Conservation (phyloP, 1,284 basidiomycete species). For the Neotropicomus parvogracilis region DNA sequence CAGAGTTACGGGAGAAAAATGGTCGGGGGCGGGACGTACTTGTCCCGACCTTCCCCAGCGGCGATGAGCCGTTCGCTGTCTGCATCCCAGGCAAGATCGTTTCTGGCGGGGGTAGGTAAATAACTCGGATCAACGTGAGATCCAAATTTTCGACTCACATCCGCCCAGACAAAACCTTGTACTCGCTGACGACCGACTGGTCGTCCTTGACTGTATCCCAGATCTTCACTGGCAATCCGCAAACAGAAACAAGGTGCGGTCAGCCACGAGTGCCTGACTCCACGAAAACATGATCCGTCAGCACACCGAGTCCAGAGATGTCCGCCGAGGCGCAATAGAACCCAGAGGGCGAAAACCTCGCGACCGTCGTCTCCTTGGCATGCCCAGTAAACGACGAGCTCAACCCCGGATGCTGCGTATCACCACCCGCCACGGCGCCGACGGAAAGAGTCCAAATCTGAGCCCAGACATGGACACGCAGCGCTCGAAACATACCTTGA, state of each 20-base stretch:
- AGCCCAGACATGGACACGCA: not conserved
- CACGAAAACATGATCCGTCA: not conserved
- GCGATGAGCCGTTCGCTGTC: slow-evolving; percentile 95
- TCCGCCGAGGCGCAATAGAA: slow-evolving; percentile 95
- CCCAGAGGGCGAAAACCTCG: slow-evolving; percentile 89
- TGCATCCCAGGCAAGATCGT: slow-evolving; percentile 95
- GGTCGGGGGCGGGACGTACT: slow-evolving; percentile 43
- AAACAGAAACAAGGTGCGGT: not conserved
- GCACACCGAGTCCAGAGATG: slow-evolving; percentile 67
- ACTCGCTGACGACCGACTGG: slow-evolving; percentile 81
- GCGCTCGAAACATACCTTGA: slow-evolving; percentile 40
- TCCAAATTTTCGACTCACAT: slow-evolving; percentile 51
- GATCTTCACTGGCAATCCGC: slow-evolving; percentile 59
- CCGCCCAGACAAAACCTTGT: slow-evolving; percentile 77
- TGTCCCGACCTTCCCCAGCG: slow-evolving; percentile 93
- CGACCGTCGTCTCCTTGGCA: slow-evolving; percentile 82
- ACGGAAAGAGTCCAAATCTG: not conserved
- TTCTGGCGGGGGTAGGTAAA: slow-evolving; percentile 42
- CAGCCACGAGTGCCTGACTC: not conserved
- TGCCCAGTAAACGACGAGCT: slow-evolving; percentile 75
- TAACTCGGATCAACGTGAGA: not conserved
- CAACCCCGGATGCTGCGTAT: slow-evolving; percentile 47
- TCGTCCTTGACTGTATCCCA: slow-evolving; percentile 95
- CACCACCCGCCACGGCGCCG: not conserved
- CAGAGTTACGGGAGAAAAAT: not conserved